Evolutionary conservation across 768 basidiomycete genomes (phyloP), one percentile per base, ranked within the genome.

Genomic region (Podaxis pistillaris): DNA sequence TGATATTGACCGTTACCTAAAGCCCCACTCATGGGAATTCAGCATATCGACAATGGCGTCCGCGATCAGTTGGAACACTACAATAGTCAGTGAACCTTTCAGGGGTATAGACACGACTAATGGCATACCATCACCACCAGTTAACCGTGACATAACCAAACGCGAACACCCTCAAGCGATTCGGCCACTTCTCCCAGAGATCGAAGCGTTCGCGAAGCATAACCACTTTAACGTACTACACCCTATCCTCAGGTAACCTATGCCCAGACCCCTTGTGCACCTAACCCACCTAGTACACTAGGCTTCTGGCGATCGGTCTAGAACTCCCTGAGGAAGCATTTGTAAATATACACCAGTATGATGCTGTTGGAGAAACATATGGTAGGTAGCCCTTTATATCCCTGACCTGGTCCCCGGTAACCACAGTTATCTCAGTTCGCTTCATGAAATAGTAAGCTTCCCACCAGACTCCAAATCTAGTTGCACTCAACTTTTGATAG

Each of bases 21-120:
- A 13, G 46, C 33, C 40, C 22, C 30, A 19, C 3, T 24, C 19
- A 50, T 22, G 8, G 24, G 26, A 50, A 12, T 15, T n/a, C 58
- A 89, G 87, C 83, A 85, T 54, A 82, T 89, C 50, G 84, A 83
- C 44, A 80, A 79, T 11, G 88, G 87, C 5, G 82, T 89, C 26
- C 79, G 72, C 17, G 88, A 90, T 67, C 85, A 88, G 65, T 66
- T 88, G 17, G 87, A 89, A 67, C 76, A 82, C 56, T 89, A 89
- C 66, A 86, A 84, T 65, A 77, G 88, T 89, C 62, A 61, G 81
- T 65, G 1, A 11, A 26, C 9, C 49, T 49, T 24, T 15, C 22
- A 64, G 19, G 17, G 11, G 28, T 6, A 44, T 15, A 12, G n/a
- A 1, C 37, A 1, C 2, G 9, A 26, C 15, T 28, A n/a, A 13